Conservation (phyloP, 306 rosid genomes). For the Alnus glutinosa region DNA sequence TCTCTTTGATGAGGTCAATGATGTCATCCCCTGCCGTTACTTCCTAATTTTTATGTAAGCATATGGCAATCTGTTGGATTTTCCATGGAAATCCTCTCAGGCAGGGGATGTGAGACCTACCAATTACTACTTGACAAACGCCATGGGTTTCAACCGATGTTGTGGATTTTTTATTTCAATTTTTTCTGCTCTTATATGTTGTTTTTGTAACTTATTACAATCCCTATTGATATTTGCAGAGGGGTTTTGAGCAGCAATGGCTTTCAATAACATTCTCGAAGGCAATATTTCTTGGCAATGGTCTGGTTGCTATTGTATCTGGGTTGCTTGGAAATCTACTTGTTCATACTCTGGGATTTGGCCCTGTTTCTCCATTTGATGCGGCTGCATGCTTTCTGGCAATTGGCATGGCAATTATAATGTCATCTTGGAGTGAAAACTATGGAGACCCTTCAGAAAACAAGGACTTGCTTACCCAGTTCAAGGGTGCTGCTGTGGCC, state of each 20-base stretch:
- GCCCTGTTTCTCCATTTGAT: slow-evolving; percentile 98
- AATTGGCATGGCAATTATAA: slow-evolving; percentile 81
- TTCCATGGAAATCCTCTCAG: background rate
- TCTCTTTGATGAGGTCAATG: background rate
- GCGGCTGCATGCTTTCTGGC: slow-evolving; percentile 97
- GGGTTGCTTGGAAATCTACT: slow-evolving; percentile 90
- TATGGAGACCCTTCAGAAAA: slow-evolving; percentile 79
- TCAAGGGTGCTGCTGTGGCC: slow-evolving; percentile 87
- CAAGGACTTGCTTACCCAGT: slow-evolving; percentile 81
- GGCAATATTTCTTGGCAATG: slow-evolving; percentile 94
- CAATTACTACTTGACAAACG: background rate
- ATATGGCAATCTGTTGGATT: background rate
- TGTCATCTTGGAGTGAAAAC: slow-evolving; percentile 86
- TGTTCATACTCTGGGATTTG: slow-evolving; percentile 74
- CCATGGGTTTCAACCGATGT: background rate
- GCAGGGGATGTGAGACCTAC: background rate
- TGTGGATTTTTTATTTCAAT: background rate
- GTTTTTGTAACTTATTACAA: background rate
- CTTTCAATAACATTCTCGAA: slow-evolving; percentile 84
- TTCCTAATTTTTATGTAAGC: background rate
- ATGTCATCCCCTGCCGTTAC: background rate
- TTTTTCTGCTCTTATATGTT: background rate
- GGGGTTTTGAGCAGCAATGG: slow-evolving; percentile 97
- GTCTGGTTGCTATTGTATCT: slow-evolving; percentile 78
- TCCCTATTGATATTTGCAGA: slow-evolving; percentile 51